Evolutionary conservation across 306 rosid species (phyloP), one percentile per base, ranked within the genome.

Genomic region (Prunus mira): DNA sequence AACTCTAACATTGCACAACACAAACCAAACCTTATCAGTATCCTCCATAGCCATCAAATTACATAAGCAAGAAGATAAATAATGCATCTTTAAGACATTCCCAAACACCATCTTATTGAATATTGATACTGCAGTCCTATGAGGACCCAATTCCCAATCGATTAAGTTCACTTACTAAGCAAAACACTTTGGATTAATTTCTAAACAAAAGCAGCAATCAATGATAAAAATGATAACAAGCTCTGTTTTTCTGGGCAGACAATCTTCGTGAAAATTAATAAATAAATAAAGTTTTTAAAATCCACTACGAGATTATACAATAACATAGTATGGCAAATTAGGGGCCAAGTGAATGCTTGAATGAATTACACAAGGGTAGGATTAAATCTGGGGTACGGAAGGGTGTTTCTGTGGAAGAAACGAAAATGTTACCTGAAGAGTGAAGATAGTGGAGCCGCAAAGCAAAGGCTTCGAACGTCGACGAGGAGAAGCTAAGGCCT

Each of bases 1-100:
- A 74, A 78, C 72, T 34, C 85, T 83, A 85, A 79, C 83, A 82
- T 63, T 76, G 55, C 76, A 55, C 63, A 67, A 18, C 65, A 52
- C 13, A 64, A 71, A 70, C 41, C 45, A 69, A 30, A 66, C 51
- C 61, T 56, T 4, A 72, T 57, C 76, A 72, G 43, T 8, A 20
- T 20, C 49, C 28, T 54, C 43, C 18, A 30, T 5, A 18, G 19
- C 28, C n/a, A 34, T 54, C 52, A 38, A 34, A 72, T 20, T 22
- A 41, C 66, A 72, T 15, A 20, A n/a, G 10, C 43, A 38, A 38
- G 43, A 38, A 12, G 15, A 49, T 49, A 56, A 38, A 38, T 38
- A 38, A 38, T 38, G 43, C 43, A 38, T 38, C 43, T 38, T 6
- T 38, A 13, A 41, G 19, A 51, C 56, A 51, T 51, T 45, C 55